Evolutionary conservation across 2,329 filamentous ascomycete genomes (phyloP).

Genomic region (Fusarium sp.): DNA sequence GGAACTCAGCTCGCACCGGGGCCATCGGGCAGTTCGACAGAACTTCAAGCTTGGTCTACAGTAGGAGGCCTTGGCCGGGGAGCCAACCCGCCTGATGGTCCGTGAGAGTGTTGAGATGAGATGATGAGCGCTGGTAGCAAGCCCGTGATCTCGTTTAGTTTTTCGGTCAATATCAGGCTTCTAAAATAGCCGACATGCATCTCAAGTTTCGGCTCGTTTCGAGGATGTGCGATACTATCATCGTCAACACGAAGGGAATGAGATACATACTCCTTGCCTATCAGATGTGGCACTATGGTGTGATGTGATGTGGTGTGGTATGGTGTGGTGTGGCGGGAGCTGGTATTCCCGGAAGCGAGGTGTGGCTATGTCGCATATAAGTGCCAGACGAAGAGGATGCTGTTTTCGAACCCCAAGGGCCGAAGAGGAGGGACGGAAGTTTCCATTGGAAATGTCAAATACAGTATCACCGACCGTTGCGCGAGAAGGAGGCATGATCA

Average conservation of each 20-base stretch:
- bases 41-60: background rate
- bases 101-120: background rate
- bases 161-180: conserved; percentile 1
- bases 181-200: conserved; percentile 12
- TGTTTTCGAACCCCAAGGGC: conserved; percentile 3
- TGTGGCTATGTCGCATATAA: conserved; percentile 27
- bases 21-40: background rate
- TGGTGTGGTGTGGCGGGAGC: conserved; percentile 9
- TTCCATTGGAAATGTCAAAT: conserved; percentile 12
- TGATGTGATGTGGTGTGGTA: no score
- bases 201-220: conserved; percentile 11
- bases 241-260: conserved; percentile 18
- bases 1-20: conserved; percentile 5
- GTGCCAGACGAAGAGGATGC: conserved; percentile 12
- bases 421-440: conserved; percentile 8
- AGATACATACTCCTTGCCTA: conserved; percentile 2
- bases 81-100: background rate
- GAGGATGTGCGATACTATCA: conserved; percentile 8
- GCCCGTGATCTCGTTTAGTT: conserved; percentile 5
- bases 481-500: conserved; percentile 26
- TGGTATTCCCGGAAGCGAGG: conserved; percentile 9
- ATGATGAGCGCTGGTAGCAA: conserved; percentile 9
- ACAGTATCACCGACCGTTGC: conserved; percentile 14
- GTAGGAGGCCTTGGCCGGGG: background rate
- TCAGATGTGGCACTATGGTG: conserved; percentile 14